Conservation (phyloP, 2,329 filamentous ascomycete species). For the Colletotrichum falcatum region DNA sequence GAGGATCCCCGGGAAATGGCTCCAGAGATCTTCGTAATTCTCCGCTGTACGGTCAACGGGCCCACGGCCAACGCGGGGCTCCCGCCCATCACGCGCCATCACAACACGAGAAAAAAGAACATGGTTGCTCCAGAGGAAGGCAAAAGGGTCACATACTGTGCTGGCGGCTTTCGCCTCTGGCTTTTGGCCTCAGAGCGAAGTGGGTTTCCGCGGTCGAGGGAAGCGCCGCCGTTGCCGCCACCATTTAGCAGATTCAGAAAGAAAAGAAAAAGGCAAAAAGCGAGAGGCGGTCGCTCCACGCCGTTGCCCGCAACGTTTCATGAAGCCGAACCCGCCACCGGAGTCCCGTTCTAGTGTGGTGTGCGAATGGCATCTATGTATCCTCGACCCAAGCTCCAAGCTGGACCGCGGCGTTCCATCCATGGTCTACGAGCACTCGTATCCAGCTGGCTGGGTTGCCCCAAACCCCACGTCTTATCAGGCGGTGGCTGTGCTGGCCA, state of each 20-base stretch:
- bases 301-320: constrained; percentile 26
- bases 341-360: background rate
- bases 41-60: constrained; percentile 27
- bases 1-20: constrained; percentile 10
- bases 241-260: background rate
- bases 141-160: too few relatives aligned
- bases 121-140: background rate
- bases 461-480: constrained; percentile 20
- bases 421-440: constrained; percentile 22
- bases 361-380: background rate
- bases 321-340: constrained; percentile 5
- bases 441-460: constrained; percentile 30
- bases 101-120: constrained; percentile 30
- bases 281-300: background rate
- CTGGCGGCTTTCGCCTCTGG: background rate
- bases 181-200: constrained; percentile 5
- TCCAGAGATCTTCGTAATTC: constrained; percentile 40
- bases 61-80: constrained; percentile 29
- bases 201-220: background rate
- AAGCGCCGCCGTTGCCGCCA: background rate
- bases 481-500: constrained; percentile 32
- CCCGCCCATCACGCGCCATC: constrained; percentile 27
- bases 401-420: background rate
- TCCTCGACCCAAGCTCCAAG: background rate
- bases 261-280: background rate